These are phyloP conservation scores for Protomyces lactucae-debilis DNA, from an alignment of 1,139 yeast genomes.

Conservation along the genomic window DNA sequence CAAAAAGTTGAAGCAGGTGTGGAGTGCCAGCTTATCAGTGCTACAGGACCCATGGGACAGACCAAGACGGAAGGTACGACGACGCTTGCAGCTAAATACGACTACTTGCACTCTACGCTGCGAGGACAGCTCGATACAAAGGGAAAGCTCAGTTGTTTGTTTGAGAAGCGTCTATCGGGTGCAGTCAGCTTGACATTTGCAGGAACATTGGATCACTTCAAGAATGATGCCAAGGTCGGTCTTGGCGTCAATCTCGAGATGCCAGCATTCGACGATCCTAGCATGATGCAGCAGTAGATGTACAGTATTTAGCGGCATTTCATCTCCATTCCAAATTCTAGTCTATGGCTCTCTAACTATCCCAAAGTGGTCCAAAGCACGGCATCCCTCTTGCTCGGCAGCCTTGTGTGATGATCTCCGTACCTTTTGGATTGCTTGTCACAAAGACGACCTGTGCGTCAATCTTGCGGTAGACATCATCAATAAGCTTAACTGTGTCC, in stretches of 20 bases:
- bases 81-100: constrained; percentile 94
- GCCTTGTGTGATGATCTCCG: constrained; percentile 19
- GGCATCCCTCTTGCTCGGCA: constrained; percentile 24
- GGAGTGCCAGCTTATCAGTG: constrained; percentile 80
- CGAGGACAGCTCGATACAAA: constrained; percentile 90
- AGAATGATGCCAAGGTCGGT: constrained; percentile 79
- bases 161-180: constrained; percentile 91
- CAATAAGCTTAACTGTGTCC: constrained; percentile 19
- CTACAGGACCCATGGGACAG: constrained; percentile 64
- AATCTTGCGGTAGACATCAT: constrained; percentile 11
- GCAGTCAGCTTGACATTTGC: constrained; percentile 82
- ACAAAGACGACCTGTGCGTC: constrained; percentile 22
- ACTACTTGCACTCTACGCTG: constrained; percentile 92
- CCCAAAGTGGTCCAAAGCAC: constrained; percentile 21
- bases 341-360: background rate
- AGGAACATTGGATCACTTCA: constrained; percentile 90
- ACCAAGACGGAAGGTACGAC: constrained; percentile 91
- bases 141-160: constrained; percentile 85
- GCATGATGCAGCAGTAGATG: background rate
- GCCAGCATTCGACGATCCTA: constrained; percentile 1
- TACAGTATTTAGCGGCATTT: background rate
- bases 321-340: background rate
- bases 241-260: constrained; percentile 91
- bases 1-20: constrained; percentile 95
- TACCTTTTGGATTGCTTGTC: constrained; percentile 23